Evolutionary conservation across 163 green algal genomes (phyloP), one percentile per base, ranked within the genome.

Genomic region (Scenedesmus sp.): DNA sequence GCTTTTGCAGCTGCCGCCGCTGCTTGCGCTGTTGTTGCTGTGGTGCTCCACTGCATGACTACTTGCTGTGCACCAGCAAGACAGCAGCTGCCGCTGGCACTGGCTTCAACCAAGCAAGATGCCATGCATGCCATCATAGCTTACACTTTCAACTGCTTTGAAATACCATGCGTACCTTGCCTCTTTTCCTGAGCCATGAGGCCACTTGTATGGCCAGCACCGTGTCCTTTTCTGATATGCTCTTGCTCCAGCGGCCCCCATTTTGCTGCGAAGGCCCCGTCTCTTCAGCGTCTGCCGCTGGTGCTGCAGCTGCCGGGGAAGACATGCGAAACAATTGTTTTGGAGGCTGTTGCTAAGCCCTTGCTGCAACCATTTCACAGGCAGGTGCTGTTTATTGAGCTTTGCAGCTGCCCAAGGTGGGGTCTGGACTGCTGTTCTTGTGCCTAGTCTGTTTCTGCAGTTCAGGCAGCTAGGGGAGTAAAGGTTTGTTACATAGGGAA

Each of bases 171-270:
- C 62, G 3, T 20, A 74, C 89, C 90, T 92, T 92, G 85, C 90
- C 90, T 9, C 90, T 62, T 20, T 92, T 92, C 3, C 83, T 67
- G 4, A 92, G 83, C 90, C 90, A 92, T n/a, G 90, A 52, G 18
- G 90, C 90, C 15, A 92, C 83, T 23, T 85, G 70, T 13, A 89
- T 70, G 4, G 83, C 90, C 57, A 90, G 57, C 85, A 82, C 8
- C 0, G 67, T 23, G 67, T 92, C 57, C 52, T 64, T 46, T 81
- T 91, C 87, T 26, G 55, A 34, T 0, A 91, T 54, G 55, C 34
- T 86, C 73, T 91, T 91, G 1, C 34, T 56, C 57, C 15, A 26
- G 79, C 54, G 18, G 1, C 16, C 52, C 13, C 2, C 52, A 60
- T 2, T 62, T 6, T 66, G 16, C 2, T 18, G 34, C 1, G 52